Conservation (phyloP, 2,329 filamentous ascomycete species). For the Leptographium lundbergii region DNA sequence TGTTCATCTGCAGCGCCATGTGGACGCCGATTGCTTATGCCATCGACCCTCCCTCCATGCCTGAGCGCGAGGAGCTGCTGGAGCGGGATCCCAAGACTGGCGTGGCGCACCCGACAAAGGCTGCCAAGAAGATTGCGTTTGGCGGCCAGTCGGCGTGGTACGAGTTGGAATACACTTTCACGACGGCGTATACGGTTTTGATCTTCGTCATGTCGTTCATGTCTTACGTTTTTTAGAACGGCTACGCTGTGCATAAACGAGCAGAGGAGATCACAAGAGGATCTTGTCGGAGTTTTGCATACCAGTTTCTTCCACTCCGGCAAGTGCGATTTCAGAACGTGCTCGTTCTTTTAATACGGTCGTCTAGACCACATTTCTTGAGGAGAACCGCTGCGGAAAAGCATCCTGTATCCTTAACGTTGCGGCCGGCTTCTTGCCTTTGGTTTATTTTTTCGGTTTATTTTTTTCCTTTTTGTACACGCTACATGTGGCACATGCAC, state of each 20-base stretch:
- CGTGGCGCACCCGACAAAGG: constrained; percentile 32
- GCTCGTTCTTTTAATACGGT: background rate
- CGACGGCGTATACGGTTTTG: constrained; percentile 35
- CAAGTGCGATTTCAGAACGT: background rate
- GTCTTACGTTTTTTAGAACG: background rate
- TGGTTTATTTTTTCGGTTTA: background rate
- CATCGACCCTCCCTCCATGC: constrained; percentile 44
- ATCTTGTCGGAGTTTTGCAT: background rate
- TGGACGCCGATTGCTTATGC: constrained; percentile 50
- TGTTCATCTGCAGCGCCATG: constrained; percentile 39
- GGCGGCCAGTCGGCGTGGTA: constrained; percentile 41
- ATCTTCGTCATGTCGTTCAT: constrained; percentile 28
- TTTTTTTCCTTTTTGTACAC: background rate
- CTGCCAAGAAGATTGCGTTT: constrained; percentile 33
- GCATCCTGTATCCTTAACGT: background rate
- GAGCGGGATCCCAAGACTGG: constrained; percentile 40
- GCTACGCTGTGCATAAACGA: background rate
- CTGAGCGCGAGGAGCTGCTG: constrained; percentile 44
- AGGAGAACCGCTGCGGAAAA: too few relatives aligned
- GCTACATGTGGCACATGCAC: background rate
- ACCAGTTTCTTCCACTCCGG: background rate
- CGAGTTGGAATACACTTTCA: constrained; percentile 39
- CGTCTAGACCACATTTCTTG: background rate
- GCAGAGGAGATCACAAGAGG: background rate
- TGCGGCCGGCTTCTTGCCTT: background rate